Evolutionary conservation across 2,329 filamentous ascomycete genomes (phyloP), one percentile per base, ranked within the genome.

Genomic region (Biscogniauxia marginata): DNA sequence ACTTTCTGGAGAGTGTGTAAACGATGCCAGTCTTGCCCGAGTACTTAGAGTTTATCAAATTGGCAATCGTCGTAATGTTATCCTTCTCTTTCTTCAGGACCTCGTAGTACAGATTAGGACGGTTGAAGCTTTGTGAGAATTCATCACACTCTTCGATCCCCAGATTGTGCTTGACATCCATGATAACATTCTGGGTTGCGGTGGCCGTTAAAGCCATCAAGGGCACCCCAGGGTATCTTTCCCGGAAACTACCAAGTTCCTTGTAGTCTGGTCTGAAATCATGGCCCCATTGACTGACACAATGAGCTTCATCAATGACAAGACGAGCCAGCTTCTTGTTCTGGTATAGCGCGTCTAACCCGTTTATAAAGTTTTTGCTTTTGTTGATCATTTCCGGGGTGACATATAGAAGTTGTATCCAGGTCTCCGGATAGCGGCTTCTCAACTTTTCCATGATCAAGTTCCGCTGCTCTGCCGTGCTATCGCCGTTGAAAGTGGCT

Each of bases 251-350:
- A 23, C 93, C 91, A 3, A 99, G 79, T 24, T 84, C 83, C 73
- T 96, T 96, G 77, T 99, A 99, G 70, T 98, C 93, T 0, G 93
- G 93, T 47, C 96, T 86, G 70, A 99, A 99, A 72, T 99, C 95
- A 65, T 99, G 95, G 0, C 95, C 95, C 95, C 95, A 99, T 77
- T 99, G 93, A 72, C 95, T 98, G 22, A 99, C 93, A 72, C 95
- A 99, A 72, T 99, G 95, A n/a, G 95, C 95, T 75, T 99, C 96
- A 65, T 99, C 95, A 60, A 99, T 96, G 52, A 99, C 95, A 49
- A 99, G 85, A 22, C 95, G 86, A 16, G 96, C 93, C 52, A 99
- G 84, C 65, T 88, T 90, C 3, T 81, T 78, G 50, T 85, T 85
- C 13, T 74, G 73, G 71, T 96, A 83, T n/a, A 99, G 78, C 2